Conservation (phyloP, 1,284 basidiomycete genomes). For the Tremellales sp. region DNA sequence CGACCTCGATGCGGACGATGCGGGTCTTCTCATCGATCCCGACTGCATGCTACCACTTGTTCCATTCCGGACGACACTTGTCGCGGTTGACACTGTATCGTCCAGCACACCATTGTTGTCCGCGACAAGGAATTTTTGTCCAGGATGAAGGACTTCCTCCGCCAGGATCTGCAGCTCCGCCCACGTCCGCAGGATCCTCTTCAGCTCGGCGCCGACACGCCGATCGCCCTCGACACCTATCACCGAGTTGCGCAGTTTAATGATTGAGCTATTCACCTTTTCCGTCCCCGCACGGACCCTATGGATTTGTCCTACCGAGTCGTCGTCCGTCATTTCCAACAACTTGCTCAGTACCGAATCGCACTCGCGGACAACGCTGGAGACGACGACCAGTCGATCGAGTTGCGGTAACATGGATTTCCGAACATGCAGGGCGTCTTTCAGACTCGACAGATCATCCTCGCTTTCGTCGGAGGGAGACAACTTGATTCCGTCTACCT, state of each 20-base stretch:
- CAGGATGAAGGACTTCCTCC: constrained; percentile 11
- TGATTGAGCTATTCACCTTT: not conserved
- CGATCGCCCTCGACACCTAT: constrained; percentile 15
- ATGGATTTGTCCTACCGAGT: not conserved
- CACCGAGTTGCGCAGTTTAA: not conserved
- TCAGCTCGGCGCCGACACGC: constrained; percentile 18
- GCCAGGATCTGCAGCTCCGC: constrained; percentile 21
- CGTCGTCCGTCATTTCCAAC: constrained; percentile 23
- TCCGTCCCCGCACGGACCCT: not conserved
- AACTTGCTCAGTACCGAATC: constrained; percentile 24
- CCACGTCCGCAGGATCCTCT: constrained; percentile 18
- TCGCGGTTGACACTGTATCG: constrained; percentile 1
- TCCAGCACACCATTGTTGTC: not conserved
- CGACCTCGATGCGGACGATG: constrained; percentile 6
- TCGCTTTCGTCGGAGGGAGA: not conserved
- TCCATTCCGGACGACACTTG: too few species aligned
- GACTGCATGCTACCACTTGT: too few species aligned
- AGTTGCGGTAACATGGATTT: constrained; percentile 8
- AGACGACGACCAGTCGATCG: constrained; percentile 16
- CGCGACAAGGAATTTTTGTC: too few species aligned
- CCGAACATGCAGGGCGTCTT: constrained; percentile 1
- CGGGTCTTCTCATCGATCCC: too few species aligned
- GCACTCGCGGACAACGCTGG: constrained; percentile 14
- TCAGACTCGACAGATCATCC: not conserved
- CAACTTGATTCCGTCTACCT: not conserved